phyloP scores from a whole-genome alignment of 2,329 filamentous ascomycete species.

The Diaporthe ampelina region DNA sequence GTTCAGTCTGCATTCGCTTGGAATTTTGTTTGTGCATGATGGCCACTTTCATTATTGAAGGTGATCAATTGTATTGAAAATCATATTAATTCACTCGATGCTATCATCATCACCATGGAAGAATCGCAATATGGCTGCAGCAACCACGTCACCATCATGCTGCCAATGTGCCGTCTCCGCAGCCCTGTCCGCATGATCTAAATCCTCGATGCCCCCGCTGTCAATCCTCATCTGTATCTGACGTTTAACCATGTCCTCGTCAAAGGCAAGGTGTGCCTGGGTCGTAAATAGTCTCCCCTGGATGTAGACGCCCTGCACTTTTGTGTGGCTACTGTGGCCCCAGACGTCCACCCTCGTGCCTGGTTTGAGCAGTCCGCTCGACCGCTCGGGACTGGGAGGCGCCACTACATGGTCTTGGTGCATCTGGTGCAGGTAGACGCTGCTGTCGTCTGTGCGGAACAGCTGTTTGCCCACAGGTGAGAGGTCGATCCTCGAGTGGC shows the following conservation, averaged over 20 bases:
- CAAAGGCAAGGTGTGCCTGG: conserved; percentile 86
- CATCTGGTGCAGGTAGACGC: conserved; percentile 80
- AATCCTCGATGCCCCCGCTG: conserved; percentile 72
- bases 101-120: conserved; percentile 63
- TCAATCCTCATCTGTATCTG: conserved; percentile 73
- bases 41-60: no score
- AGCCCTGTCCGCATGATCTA: conserved; percentile 73
- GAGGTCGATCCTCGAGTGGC: conserved; percentile 75
- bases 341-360: conserved; percentile 66
- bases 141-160: conserved; percentile 80
- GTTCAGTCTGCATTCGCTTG: no score
- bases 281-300: conserved; percentile 76
- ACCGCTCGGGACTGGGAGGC: conserved; percentile 59
- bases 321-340: conserved; percentile 53
- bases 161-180: conserved; percentile 71
- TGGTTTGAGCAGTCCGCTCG: conserved; percentile 52
- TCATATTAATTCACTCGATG: not conserved
- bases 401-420: conserved; percentile 79
- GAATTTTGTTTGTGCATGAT: no score
- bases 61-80: no score
- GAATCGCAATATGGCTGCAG: conserved; percentile 74
- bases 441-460: conserved; percentile 68
- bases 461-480: conserved; percentile 76
- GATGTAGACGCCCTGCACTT: conserved; percentile 82
- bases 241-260: conserved; percentile 75